Percentiles rank a stretch among this genome's conserved stretches.
These are phyloP conservation scores for Aspergillus tubingensis DNA, from an alignment of 2,329 filamentous ascomycete species.

Conservation along the genomic window DNA sequence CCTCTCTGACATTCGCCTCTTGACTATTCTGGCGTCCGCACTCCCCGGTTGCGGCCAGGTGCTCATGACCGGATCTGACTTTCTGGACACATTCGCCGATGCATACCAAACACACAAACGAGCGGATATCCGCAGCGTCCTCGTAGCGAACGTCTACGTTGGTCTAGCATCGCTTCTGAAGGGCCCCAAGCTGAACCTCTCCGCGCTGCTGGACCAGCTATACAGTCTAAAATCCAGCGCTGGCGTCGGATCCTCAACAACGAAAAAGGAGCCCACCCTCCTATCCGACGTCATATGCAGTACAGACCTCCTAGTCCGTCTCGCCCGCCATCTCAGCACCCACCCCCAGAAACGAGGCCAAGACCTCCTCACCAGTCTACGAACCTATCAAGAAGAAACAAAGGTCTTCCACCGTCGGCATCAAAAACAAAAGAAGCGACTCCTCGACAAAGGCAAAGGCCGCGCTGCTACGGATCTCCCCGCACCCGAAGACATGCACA, in stretches of 20 bases:
- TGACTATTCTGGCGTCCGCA: conserved; percentile 44
- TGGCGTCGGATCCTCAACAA: conserved; percentile 57
- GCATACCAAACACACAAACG: conserved; percentile 57
- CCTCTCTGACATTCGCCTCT: conserved; percentile 33
- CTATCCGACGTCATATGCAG: conserved; percentile 78
- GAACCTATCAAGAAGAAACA: conserved; percentile 42
- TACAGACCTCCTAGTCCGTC: conserved; percentile 66
- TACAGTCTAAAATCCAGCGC: conserved; percentile 76
- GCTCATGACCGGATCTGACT: conserved; percentile 83
- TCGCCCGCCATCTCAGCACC: conserved; percentile 38
- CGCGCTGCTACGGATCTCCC: conserved; percentile 28
- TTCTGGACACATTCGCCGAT: conserved; percentile 70
- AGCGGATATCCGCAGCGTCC: conserved; percentile 62
- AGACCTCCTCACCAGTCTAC: conserved; percentile 43
- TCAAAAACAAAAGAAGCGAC: conserved; percentile 43
- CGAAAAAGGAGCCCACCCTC: conserved; percentile 58
- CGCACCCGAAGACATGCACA: conserved; percentile 59
- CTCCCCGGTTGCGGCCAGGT: conserved; percentile 54
- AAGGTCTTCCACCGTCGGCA: conserved; percentile 42
- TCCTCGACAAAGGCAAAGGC: conserved; percentile 44
- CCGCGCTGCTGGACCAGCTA: conserved; percentile 77
- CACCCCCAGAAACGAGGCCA: conserved; percentile 45
- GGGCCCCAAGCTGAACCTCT: conserved; percentile 66
- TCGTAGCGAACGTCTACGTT: conserved; percentile 74
- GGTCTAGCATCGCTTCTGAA: conserved; percentile 72